These are phyloP conservation scores for Filobasidium wieringae DNA, from an alignment of 768 basidiomycete species.

Conservation along the genomic window DNA sequence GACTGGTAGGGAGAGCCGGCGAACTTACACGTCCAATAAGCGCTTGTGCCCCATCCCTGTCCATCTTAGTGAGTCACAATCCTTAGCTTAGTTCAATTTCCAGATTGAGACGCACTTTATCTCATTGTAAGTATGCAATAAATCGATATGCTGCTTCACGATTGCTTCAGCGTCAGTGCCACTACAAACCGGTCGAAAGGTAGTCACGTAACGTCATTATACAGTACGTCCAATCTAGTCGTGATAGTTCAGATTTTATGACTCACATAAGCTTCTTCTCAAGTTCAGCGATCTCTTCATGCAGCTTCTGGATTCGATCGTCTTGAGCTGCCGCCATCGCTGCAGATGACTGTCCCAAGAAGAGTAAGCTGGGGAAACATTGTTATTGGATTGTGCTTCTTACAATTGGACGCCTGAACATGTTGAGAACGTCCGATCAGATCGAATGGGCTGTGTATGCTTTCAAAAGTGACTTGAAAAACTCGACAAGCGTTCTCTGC, in stretches of 20 bases:
- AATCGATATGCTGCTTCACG: conserved; percentile 29
- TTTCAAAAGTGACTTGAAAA: no score
- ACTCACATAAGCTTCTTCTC: not conserved
- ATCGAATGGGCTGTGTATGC: no score
- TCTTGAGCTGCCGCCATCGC: conserved; percentile 2
- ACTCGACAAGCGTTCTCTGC: no score
- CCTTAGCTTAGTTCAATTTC: not conserved
- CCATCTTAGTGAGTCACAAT: not conserved
- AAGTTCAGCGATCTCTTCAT: not conserved
- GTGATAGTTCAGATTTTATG: no score
- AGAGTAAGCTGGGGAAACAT: not conserved
- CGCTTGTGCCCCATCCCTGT: conserved; percentile 29
- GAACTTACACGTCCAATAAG: conserved; percentile 34
- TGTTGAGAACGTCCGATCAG: no score
- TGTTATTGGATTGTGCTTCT: not conserved
- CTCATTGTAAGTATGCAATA: conserved; percentile 39
- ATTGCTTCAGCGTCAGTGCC: conserved; percentile 21
- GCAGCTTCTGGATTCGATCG: not conserved
- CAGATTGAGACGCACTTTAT: conserved; percentile 22
- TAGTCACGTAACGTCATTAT: no score
- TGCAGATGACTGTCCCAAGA: not conserved
- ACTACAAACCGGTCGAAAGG: no score
- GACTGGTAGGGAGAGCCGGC: not conserved
- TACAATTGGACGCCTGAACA: not conserved
- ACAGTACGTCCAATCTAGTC: not conserved